Evolutionary conservation across 176 grass and related monocot genomes (phyloP), one percentile per base, ranked within the genome.

Genomic region (Thinopyrum elongatum): DNA sequence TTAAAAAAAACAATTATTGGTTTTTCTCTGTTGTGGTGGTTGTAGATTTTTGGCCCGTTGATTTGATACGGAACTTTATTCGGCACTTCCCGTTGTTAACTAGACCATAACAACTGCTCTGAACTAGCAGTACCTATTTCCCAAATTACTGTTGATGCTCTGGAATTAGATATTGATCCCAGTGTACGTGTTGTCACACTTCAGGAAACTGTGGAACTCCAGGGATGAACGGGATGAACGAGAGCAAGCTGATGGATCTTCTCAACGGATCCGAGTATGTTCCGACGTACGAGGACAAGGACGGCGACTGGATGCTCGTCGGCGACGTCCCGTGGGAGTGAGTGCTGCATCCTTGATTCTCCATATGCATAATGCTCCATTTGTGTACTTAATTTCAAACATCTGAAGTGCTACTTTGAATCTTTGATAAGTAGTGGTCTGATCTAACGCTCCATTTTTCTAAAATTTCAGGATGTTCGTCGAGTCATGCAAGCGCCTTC

Each of bases 321-420:
- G 97, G 97, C 8, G 94, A 98, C 31, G 97, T 98, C 46, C 97
- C 97, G 17, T 99, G 97, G 92, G 94, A 91, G 97, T 99, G 84
- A 94, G 94, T 77, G 60, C 34, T 13, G 4, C 78, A 51, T 29
- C 13, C 44, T 29, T 51, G 17, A 75, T 36, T 26, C 76, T 79
- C 6, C 65, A 34, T 49, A 14, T 86, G 26, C 41, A 82, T 47
- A 65, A 34, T 81, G 27, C 25, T 65, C 17, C 27, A 44, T 74
- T 41, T 74, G 15, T 31, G 34, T 41, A 8, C 12, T 83, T 74
- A 1, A 83, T 83, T 34, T 17, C 42, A 76, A 34, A 0, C 27
- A 49, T 41, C 71, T 17, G 13, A 26, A 76, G 7, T 23, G 15
- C 21, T 27, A 10, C 14, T 57, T 8, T 75, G 33, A 80, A 74